These are phyloP conservation scores for Penicillium fuscoglaucum DNA, from an alignment of 2,329 filamentous ascomycete genomes.

Conservation along the genomic window DNA sequence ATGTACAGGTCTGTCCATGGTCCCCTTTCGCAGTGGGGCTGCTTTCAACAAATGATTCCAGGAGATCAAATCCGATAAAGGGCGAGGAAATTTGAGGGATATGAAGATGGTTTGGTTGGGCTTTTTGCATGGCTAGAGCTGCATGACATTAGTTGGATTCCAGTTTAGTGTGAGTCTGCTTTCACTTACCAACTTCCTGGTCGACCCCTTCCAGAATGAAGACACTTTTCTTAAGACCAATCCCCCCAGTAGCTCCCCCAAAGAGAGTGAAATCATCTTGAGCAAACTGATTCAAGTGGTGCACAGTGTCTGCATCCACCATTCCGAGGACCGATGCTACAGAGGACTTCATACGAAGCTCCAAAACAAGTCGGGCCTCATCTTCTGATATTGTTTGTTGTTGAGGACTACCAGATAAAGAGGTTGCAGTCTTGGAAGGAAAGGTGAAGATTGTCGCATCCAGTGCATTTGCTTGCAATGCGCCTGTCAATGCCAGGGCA, in stretches of 20 bases:
- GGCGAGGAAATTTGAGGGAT: constrained; percentile 19
- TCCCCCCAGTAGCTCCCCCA: constrained; percentile 27
- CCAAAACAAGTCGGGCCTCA: constrained; percentile 40
- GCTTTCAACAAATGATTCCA: constrained; percentile 9
- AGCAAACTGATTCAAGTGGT: constrained; percentile 62
- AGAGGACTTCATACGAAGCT: constrained; percentile 52
- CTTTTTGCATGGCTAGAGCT: constrained; percentile 21
- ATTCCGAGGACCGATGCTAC: constrained; percentile 45
- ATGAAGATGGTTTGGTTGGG: constrained; percentile 14
- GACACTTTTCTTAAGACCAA: constrained; percentile 32
- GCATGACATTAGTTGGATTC: constrained; percentile 6
- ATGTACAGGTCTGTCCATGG: constrained; percentile 16
- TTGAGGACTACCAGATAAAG: background rate
- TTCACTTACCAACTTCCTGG: constrained; percentile 59
- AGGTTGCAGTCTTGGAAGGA: constrained; percentile 15
- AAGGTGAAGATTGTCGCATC: constrained; percentile 39
- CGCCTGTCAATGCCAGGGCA: constrained; percentile 27
- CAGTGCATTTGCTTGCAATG: constrained; percentile 30
- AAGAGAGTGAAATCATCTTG: constrained; percentile 56
- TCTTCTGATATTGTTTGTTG: constrained; percentile 28
- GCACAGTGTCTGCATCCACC: constrained; percentile 53
- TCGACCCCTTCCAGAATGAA: constrained; percentile 58
- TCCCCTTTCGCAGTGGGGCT: constrained; percentile 3
- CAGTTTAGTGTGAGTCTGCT: constrained; percentile 21
- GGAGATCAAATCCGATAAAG: constrained; percentile 13